Evolutionary conservation across 768 basidiomycete species (phyloP).

Genomic region (Mycena filopes): DNA sequence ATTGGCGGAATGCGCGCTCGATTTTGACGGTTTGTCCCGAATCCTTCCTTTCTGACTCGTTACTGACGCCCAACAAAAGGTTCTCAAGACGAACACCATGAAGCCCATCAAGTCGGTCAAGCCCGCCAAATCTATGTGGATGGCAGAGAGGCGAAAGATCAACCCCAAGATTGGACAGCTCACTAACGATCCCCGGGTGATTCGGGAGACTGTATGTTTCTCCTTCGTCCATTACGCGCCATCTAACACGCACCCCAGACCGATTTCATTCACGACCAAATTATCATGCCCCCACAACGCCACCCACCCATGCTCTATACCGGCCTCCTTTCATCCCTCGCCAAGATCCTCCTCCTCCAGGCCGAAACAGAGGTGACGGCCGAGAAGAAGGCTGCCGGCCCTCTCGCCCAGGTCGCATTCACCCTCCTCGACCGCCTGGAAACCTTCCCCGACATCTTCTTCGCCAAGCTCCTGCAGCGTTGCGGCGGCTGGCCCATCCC

Average conservation of each 20-base stretch:
- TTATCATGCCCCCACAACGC: conserved; percentile 33
- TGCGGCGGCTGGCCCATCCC: conserved; percentile 92
- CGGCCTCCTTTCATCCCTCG: conserved; percentile 86
- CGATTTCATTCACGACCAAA: conserved; percentile 29
- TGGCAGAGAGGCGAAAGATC: conserved; percentile 76
- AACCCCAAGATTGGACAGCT: conserved; percentile 90
- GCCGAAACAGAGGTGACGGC: conserved; percentile 94
- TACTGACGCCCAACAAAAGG: conserved; percentile 47
- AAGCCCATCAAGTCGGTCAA: conserved; percentile 69
- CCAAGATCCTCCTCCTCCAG: conserved; percentile 89
- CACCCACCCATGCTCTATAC: conserved; percentile 64
- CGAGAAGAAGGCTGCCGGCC: conserved; percentile 84
- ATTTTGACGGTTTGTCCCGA: conserved; percentile 60
- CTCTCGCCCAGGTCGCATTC: conserved; percentile 81
- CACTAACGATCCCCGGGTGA: conserved; percentile 73
- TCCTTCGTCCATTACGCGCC: conserved; percentile 18
- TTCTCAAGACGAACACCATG: conserved; percentile 73
- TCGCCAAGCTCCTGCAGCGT: conserved; percentile 85
- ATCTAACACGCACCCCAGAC: conserved; percentile 23
- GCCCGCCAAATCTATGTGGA: conserved; percentile 69
- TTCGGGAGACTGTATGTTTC: conserved; percentile 70
- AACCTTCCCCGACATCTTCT: conserved; percentile 80
- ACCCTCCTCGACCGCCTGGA: conserved; percentile 70
- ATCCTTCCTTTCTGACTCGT: neutral
- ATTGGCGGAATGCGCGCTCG: conserved; percentile 70